Evolutionary conservation across 257 asterid species (phyloP).

Genomic region (Voacanga thouarsii): DNA sequence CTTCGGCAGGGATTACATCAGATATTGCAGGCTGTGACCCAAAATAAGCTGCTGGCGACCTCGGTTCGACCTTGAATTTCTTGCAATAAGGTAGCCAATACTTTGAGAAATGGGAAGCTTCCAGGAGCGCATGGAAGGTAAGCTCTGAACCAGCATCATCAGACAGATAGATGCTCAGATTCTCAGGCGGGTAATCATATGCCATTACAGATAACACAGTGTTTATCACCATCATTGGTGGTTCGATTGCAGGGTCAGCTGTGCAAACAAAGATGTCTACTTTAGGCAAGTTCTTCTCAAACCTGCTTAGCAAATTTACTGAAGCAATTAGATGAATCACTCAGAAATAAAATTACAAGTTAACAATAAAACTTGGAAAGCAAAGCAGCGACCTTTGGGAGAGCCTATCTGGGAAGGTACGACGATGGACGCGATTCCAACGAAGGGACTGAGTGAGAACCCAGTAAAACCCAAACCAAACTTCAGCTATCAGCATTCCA

Average conservation of each 20-base stretch:
- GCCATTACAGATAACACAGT: conserved; percentile 87
- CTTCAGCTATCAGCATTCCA: conserved; percentile 67
- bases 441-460: conserved; percentile 58
- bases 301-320: background rate
- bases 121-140: conserved; percentile 71
- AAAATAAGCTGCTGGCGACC: conserved; percentile 69
- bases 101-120: conserved; percentile 62
- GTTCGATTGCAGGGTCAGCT: conserved; percentile 78
- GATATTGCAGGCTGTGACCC: conserved; percentile 14
- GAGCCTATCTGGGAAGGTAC: conserved; percentile 57
- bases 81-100: conserved; percentile 81
- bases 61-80: conserved; percentile 58
- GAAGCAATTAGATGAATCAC: background rate
- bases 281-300: conserved; percentile 55
- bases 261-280: conserved; percentile 87
- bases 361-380: background rate
- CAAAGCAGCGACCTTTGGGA: conserved; percentile 37
- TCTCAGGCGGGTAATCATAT: conserved; percentile 76
- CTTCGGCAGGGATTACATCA: conserved; percentile 36
- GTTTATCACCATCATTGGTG: conserved; percentile 76
- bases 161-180: conserved; percentile 70
- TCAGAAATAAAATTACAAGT: background rate
- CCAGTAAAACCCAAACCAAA: conserved; percentile 85
- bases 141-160: conserved; percentile 80
- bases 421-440: conserved; percentile 59